Percentiles rank a stretch among this genome's conserved stretches.
These are phyloP conservation scores for Candida coquimbonensis DNA, from an alignment of 805 yeast species.

Conservation along the genomic window DNA sequence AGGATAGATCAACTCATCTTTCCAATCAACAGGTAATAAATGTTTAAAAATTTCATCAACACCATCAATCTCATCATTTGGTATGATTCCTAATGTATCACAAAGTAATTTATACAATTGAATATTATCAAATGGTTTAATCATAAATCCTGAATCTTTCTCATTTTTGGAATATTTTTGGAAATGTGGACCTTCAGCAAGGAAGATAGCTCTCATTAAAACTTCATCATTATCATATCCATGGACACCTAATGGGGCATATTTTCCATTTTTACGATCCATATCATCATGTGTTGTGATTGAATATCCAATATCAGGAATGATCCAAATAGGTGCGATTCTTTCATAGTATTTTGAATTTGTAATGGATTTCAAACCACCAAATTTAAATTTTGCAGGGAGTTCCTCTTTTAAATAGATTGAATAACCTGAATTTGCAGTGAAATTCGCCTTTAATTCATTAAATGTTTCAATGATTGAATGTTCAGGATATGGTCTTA, in stretches of 20 bases:
- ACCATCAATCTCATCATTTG: conserved; percentile 55
- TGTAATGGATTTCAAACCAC: conserved; percentile 18
- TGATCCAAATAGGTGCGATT: conserved; percentile 78
- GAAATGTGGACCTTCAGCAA: conserved; percentile 80
- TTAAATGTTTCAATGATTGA: conserved; percentile 39
- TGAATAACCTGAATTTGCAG: conserved; percentile 30
- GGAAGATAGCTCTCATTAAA: conserved; percentile 76
- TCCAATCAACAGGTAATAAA: conserved; percentile 37
- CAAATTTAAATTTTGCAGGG: conserved; percentile 29
- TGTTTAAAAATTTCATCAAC: conserved; percentile 24
- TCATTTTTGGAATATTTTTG: conserved; percentile 15
- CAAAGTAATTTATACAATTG: conserved; percentile 74
- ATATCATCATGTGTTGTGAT: conserved; percentile 55
- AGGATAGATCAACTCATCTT: conserved; percentile 42
- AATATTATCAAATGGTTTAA: conserved; percentile 61
- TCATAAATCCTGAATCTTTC: conserved; percentile 26
- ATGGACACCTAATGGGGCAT: conserved; percentile 53
- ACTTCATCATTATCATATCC: conserved; percentile 77
- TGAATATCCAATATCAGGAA: conserved; percentile 79
- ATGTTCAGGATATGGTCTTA: conserved; percentile 45
- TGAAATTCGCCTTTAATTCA: conserved; percentile 32
- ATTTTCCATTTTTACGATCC: conserved; percentile 25
- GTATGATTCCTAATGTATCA: conserved; percentile 45
- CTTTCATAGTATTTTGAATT: conserved; percentile 40
- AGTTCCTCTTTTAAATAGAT: conserved; percentile 51